phyloP scores from a whole-genome alignment of 805 yeast species.

The Kluyveromyces lactis region DNA sequence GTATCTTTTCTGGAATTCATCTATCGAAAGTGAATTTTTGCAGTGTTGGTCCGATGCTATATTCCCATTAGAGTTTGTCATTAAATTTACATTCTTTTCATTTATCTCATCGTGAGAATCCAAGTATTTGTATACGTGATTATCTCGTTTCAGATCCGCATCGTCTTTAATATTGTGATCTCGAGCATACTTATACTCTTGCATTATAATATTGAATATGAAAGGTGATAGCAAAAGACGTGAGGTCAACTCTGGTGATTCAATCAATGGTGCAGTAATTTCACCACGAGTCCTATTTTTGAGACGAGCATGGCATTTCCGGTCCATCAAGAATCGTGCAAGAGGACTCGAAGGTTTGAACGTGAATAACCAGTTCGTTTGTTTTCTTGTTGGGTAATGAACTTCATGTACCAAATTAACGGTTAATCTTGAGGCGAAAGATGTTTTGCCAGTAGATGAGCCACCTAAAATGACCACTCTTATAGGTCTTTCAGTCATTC shows the following conservation, averaged over 20 bases:
- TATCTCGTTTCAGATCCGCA: background rate
- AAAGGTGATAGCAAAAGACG: constrained; percentile 31
- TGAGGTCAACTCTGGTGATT: constrained; percentile 24
- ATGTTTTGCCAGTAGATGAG: constrained; percentile 50
- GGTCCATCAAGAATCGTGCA: constrained; percentile 40
- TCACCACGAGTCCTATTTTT: constrained; percentile 17
- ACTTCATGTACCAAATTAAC: constrained; percentile 51
- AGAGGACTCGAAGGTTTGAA: constrained; percentile 36
- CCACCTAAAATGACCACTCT: constrained; percentile 57
- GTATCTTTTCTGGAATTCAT: background rate
- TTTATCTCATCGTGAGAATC: constrained; percentile 2
- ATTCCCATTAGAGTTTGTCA: constrained; percentile 2
- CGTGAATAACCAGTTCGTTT: constrained; percentile 50
- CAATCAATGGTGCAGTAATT: constrained; percentile 22
- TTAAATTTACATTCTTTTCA: background rate
- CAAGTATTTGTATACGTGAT: constrained; percentile 1
- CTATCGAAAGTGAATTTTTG: background rate
- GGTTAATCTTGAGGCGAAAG: constrained; percentile 42
- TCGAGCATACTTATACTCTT: constrained; percentile 1
- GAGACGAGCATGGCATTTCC: constrained; percentile 36
- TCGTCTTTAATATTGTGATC: constrained; percentile 1
- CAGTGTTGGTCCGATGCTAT: background rate
- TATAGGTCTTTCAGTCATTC: constrained; percentile 35
- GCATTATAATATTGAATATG: background rate
- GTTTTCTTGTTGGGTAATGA: constrained; percentile 64